Evolutionary conservation across 1,284 basidiomycete species (phyloP), one percentile per base, ranked within the genome.

Genomic region (Golubevia pallescens): DNA sequence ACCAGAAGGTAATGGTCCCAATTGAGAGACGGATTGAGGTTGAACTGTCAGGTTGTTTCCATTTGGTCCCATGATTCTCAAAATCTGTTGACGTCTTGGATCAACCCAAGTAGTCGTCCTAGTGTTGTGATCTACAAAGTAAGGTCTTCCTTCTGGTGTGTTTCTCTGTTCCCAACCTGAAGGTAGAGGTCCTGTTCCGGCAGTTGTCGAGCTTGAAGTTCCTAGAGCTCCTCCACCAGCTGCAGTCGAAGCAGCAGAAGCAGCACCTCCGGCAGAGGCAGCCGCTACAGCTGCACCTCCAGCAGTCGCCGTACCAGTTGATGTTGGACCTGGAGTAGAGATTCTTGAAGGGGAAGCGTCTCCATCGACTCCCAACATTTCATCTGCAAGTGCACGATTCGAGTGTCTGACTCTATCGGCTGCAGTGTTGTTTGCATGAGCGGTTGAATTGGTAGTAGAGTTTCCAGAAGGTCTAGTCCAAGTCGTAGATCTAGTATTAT

Each of bases 101-200:
- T 99, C 97, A 34, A 94, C 94, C 96, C 96, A 99, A 21, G 96
- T 98, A 16, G 96, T 98, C 42, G 95, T 97, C 24, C 97, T 91
- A 0, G 94, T 95, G 85, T 93, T 93, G 71, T 81, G 79, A 56
- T 96, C 93, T 42, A 99, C 95, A 85, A 97, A 98, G 88, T 98
- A 99, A 0, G 96, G 94, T 58, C 97, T 90, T 3, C 96, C 96
- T 87, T 98, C 95, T n/a, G 95, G 92, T 1, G 95, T 98, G 81
- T 93, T 92, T 52, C 96, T 91, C 86, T 99, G 96, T 86, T 99
- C 97, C 97, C 97, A 99, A 16, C 96, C 97, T 19, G 93, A 90
- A 0, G 96, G 97, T 3, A 99, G 89, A 16, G 90, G 91, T 0
- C 94, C 94, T 1, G 89, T 88, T 6, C 93, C 93, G 55, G 91